Percentiles rank a stretch among this genome's conserved stretches.
These are phyloP conservation scores for Aspergillus nomiae DNA, from an alignment of 2,329 filamentous ascomycete species.

Conservation along the genomic window DNA sequence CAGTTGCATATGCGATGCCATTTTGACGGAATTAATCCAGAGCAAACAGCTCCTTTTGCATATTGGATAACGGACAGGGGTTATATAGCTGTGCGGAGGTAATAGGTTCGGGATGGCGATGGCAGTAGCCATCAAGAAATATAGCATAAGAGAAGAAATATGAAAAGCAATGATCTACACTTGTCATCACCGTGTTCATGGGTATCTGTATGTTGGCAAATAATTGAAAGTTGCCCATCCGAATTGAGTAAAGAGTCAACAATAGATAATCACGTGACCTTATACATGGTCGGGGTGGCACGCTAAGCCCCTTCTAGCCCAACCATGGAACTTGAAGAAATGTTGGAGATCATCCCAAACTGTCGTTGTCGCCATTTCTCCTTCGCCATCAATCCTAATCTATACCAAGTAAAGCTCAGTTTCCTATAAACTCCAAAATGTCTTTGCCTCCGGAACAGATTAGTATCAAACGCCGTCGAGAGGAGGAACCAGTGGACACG, in stretches of 20 bases:
- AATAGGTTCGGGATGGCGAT: slow-evolving; percentile 17
- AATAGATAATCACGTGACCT: not conserved
- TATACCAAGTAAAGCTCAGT: not conserved
- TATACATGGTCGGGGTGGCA: not conserved
- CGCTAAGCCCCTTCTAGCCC: not conserved
- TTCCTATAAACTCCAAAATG: slow-evolving; percentile 32
- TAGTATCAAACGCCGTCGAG: slow-evolving; percentile 58
- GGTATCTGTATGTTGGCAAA: not conserved
- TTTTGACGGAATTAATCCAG: slow-evolving; percentile 23
- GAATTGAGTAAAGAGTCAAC: slow-evolving; percentile 2
- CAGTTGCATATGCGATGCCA: slow-evolving; percentile 31
- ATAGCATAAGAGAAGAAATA: slow-evolving; percentile 17
- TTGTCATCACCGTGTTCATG: not conserved
- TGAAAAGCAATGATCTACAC: slow-evolving; percentile 5
- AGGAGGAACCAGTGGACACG: slow-evolving; percentile 59
- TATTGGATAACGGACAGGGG: slow-evolving; percentile 16
- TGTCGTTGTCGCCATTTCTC: not conserved
- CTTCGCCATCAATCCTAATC: not conserved
- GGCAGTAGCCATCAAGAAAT: slow-evolving; percentile 14
- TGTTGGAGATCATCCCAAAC: slow-evolving; percentile 6
- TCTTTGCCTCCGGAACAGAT: slow-evolving; percentile 52
- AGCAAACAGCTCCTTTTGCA: slow-evolving; percentile 21
- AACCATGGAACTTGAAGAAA: slow-evolving; percentile 12
- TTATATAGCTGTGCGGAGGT: slow-evolving; percentile 18
- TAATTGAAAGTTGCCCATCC: not conserved